phyloP scores from a whole-genome alignment of 1,139 yeast species.

The Arxiozyma slooffiae region DNA sequence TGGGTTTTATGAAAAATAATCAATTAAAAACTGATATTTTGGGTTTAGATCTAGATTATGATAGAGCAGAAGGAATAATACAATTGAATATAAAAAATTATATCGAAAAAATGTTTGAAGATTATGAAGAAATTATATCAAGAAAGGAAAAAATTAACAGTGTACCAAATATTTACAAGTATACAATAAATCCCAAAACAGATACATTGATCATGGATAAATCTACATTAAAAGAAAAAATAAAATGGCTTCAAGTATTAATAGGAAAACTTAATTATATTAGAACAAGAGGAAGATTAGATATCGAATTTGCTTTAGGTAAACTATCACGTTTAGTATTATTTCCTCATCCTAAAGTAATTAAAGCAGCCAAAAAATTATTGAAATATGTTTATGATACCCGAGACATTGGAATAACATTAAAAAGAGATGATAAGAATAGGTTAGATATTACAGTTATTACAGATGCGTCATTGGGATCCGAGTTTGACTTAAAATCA shows the following conservation, averaged over 20 bases:
- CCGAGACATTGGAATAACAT: no score
- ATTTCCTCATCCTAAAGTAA: no score
- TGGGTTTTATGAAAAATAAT: constrained; percentile 3
- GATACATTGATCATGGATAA: background rate
- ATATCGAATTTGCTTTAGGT: constrained; percentile 4
- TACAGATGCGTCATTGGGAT: no score
- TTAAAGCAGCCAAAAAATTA: no score
- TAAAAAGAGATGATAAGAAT: no score
- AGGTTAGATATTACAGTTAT: no score
- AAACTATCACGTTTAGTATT: background rate
- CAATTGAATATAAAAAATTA: background rate
- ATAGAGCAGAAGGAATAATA: background rate
- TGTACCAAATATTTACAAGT: background rate
- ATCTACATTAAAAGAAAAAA: background rate
- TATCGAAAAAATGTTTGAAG: background rate
- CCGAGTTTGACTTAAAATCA: no score
- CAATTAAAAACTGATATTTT: constrained; percentile 3
- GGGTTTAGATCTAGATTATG: constrained; percentile 6
- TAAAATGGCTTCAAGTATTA: background rate
- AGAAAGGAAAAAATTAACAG: background rate
- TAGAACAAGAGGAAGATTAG: constrained; percentile 4
- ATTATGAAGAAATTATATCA: background rate
- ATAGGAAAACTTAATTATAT: constrained; percentile 4
- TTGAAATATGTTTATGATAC: no score
- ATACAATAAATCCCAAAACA: background rate